Evolutionary conservation across 306 rosid species (phyloP).

Genomic region (Corylus avellana): DNA sequence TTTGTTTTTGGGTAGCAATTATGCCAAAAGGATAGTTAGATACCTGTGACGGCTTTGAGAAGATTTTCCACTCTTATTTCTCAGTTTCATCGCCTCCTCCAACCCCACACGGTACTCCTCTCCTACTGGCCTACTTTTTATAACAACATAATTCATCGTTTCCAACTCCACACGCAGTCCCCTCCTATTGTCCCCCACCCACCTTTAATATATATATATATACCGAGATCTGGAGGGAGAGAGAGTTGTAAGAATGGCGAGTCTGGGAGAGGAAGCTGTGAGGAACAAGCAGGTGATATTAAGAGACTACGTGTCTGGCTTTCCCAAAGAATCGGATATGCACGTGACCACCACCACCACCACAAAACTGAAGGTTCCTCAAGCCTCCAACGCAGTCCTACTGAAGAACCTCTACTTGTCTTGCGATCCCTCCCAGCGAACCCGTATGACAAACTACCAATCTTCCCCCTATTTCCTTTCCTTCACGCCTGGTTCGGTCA

Average conservation of each 20-base stretch:
- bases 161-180: too few species aligned
- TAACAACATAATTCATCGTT: too few species aligned
- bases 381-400: neutral
- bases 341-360: neutral
- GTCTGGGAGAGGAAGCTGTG: neutral
- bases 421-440: slow-evolving; percentile 15
- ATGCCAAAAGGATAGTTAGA: neutral
- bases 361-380: neutral
- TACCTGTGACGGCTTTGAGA: neutral
- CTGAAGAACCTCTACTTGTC: slow-evolving; percentile 19
- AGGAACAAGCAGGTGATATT: slow-evolving; percentile 9
- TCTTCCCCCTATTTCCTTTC: neutral
- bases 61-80: neutral
- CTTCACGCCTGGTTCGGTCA: slow-evolving; percentile 4
- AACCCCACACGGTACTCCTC: neutral
- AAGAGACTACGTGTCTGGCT: neutral
- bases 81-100: neutral
- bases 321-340: neutral
- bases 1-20: neutral
- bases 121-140: neutral
- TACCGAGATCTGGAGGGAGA: neutral
- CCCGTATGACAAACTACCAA: neutral
- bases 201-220: neutral
- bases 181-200: too few species aligned
- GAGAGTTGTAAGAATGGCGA: neutral